A percentile compares a stretch with the other conserved stretches of the same genome.
phyloP scores from a whole-genome alignment of 306 rosid genomes.

The Pachyrhizus erosus region DNA sequence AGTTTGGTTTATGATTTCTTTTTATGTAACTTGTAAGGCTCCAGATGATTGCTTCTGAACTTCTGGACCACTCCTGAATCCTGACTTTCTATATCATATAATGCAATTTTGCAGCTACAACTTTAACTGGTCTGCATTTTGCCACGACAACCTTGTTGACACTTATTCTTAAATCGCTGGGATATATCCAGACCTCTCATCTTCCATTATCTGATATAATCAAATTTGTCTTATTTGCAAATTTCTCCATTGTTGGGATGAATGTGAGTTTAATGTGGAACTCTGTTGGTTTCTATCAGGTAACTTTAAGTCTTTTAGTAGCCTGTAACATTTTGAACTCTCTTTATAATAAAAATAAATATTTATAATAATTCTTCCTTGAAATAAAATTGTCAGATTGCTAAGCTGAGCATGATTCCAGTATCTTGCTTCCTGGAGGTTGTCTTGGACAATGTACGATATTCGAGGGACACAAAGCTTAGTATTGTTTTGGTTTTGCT shows the following conservation, averaged over 20 bases:
- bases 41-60: constrained; percentile 34
- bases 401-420: constrained; percentile 90
- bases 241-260: constrained; percentile 90
- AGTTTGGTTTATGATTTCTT: constrained; percentile 36
- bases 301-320: constrained; percentile 29
- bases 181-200: constrained; percentile 74
- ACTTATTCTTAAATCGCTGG: constrained; percentile 62
- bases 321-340: constrained; percentile 14
- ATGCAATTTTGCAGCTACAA: constrained; percentile 72
- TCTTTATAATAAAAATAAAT: constrained; percentile 9
- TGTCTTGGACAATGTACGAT: constrained; percentile 73
- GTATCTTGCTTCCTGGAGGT: constrained; percentile 84
- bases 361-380: constrained; percentile 36
- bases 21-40: constrained; percentile 26
- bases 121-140: constrained; percentile 85
- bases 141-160: constrained; percentile 83
- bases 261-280: constrained; percentile 95
- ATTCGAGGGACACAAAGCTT: constrained; percentile 85
- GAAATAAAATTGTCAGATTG: constrained; percentile 63
- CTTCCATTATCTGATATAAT: constrained; percentile 74
- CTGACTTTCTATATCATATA: constrained; percentile 39
- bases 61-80: constrained; percentile 10
- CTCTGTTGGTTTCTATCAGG: constrained; percentile 94
- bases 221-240: constrained; percentile 81
- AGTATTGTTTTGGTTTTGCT: constrained; percentile 74